Evolutionary conservation across 2,329 filamentous ascomycete genomes (phyloP), one percentile per base, ranked within the genome.

Genomic region (Fusarium lateritium): DNA sequence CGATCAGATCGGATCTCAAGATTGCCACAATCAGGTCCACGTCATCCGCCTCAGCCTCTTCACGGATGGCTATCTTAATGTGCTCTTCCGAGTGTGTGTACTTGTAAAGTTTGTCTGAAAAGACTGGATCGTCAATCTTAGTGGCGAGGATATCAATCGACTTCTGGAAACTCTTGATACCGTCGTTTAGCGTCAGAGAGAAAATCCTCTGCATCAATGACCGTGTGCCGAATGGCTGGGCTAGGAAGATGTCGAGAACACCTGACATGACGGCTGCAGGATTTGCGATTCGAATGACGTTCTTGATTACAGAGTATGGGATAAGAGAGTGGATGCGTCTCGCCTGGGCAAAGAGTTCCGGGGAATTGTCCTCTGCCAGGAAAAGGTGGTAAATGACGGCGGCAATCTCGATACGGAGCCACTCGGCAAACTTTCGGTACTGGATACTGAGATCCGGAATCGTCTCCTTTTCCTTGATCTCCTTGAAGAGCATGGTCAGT

Each of bases 391-490:
- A 99, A 62, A 98, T 89, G 22, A 96, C 98, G 40, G 96, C 96
- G 24, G 96, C 96, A 49, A 99, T 91, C 81, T 99, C 96, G 75
- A 99, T 99, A 39, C 96, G 91, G 51, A 98, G 84, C 96, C 96
- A 99, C 79, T 99, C 96, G 19, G 95, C 95, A 77, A 99, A 98
- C 78, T 98, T 99, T 76, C 96, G 93, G 79, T 98, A 98, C 78
- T 98, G 94, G 13, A 97, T 91, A 76, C 93, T 97, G 54, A 99
- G 86, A 72, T 98, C 94, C 68, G 89, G 87, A 54, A 99, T 95
- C 6, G 88, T 94, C 62, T 93, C 86, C 82, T 98, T 98, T 57
- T 94, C 91, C 74, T 92, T 92, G 79, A 99, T 97, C 78, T 98
- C 96, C 60, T 92, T 87, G 80, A 99, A 98, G 1, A 99, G 86